phyloP scores from a whole-genome alignment of 2,329 filamentous ascomycete genomes.

The Apiospora aurea region DNA sequence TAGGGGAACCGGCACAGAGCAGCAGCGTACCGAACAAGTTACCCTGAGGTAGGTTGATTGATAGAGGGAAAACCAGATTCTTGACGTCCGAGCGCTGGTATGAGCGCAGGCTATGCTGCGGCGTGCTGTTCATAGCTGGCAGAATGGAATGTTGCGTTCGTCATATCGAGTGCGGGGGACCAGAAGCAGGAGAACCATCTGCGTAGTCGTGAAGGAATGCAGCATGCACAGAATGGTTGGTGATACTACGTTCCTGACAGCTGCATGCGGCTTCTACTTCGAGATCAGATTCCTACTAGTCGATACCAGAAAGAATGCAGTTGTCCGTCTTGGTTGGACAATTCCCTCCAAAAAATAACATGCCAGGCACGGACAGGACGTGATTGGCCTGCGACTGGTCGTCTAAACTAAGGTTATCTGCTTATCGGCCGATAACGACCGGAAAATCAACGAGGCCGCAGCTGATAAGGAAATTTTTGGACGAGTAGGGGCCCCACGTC shows the following conservation, averaged over 20 bases:
- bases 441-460: constrained; percentile 3
- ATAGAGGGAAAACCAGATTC: not conserved
- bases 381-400: not conserved
- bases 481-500: not conserved
- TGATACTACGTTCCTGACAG: not conserved
- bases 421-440: not conserved
- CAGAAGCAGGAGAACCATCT: not conserved
- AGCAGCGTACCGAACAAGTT: not conserved
- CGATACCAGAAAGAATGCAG: not conserved
- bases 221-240: not conserved
- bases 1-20: not conserved
- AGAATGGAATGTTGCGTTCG: not conserved
- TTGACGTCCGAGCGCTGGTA: not conserved
- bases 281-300: not conserved
- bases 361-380: not conserved
- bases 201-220: not conserved
- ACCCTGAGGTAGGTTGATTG: not conserved
- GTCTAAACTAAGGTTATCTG: constrained; percentile 3
- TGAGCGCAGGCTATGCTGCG: not conserved
- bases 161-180: not conserved
- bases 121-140: not conserved
- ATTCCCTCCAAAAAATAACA: constrained; percentile 3
- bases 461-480: constrained; percentile 21
- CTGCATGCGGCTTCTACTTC: not conserved
- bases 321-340: not conserved